Evolutionary conservation across 352 stramenopile species (phyloP).

Genomic region (Phytophthora hybrid): DNA sequence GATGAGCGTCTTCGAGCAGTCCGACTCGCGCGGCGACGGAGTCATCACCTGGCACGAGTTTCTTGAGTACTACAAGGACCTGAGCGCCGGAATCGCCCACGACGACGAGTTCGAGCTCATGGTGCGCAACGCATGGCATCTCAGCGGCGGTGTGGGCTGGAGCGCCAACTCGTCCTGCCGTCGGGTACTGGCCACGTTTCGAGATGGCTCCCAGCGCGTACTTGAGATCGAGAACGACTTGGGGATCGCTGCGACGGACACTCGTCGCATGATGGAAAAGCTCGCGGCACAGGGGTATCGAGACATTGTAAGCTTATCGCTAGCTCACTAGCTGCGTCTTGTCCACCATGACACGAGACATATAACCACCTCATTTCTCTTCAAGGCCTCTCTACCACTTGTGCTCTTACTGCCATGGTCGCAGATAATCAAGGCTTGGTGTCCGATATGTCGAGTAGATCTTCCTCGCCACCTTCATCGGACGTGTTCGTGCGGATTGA

Average conservation of each 20-base stretch:
- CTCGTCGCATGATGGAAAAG: slow-evolving; percentile 60
- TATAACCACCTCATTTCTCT: slow-evolving; percentile 2
- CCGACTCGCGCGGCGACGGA: slow-evolving; percentile 43
- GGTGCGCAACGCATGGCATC: slow-evolving; percentile 87
- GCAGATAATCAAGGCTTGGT: background rate
- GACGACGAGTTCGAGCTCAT: slow-evolving; percentile 92
- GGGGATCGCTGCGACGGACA: slow-evolving; percentile 54
- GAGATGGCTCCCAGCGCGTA: slow-evolving; percentile 72
- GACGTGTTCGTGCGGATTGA: slow-evolving; percentile 7
- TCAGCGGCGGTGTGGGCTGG: slow-evolving; percentile 81
- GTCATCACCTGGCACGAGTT: slow-evolving; percentile 88
- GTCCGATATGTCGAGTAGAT: background rate
- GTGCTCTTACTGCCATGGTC: background rate
- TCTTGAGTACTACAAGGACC: slow-evolving; percentile 91
- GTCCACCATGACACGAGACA: background rate
- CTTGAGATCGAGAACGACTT: slow-evolving; percentile 80
- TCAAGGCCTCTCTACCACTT: background rate
- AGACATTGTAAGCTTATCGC: slow-evolving; percentile 64
- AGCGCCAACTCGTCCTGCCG: slow-evolving; percentile 80
- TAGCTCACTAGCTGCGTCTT: slow-evolving; percentile 20
- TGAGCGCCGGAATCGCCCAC: slow-evolving; percentile 77
- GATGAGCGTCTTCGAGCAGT: slow-evolving; percentile 77
- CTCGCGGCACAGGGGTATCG: slow-evolving; percentile 62
- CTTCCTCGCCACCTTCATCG: background rate
- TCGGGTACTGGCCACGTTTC: slow-evolving; percentile 76